Percentiles rank a stretch among this genome's conserved stretches.
phyloP scores from a whole-genome alignment of 2,329 filamentous ascomycete species.

The Atkinsonella texensis region DNA sequence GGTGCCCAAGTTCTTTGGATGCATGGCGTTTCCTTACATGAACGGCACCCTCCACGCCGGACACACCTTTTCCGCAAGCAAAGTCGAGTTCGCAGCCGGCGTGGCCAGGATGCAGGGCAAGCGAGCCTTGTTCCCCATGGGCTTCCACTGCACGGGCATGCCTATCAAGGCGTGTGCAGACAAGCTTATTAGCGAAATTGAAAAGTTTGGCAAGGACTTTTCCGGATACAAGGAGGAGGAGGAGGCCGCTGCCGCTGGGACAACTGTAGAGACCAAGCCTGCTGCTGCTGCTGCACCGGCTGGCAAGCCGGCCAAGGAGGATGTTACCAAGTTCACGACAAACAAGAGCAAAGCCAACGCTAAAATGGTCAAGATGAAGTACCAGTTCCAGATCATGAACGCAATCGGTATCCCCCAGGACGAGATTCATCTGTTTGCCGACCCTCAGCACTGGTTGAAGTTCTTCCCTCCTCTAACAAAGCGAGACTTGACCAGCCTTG shows the following conservation, averaged over 20 bases:
- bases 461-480: conserved; percentile 58
- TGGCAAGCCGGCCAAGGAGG: conserved; percentile 59
- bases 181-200: conserved; percentile 82
- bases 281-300: conserved; percentile 23
- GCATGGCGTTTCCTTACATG: conserved; percentile 51
- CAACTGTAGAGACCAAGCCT: conserved; percentile 31
- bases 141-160: conserved; percentile 90
- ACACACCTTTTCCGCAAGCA: conserved; percentile 83
- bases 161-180: conserved; percentile 96
- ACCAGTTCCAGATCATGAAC: conserved; percentile 92
- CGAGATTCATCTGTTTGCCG: conserved; percentile 88
- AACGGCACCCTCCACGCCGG: conserved; percentile 84
- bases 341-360: conserved; percentile 88
- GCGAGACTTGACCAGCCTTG: conserved; percentile 70
- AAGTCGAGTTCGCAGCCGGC: conserved; percentile 84
- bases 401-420: conserved; percentile 76
- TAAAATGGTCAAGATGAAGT: conserved; percentile 88
- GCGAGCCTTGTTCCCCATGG: conserved; percentile 75
- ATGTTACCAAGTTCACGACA: conserved; percentile 80
- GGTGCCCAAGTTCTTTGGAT: conserved; percentile 81
- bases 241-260: conserved; percentile 22
- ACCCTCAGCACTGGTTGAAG: conserved; percentile 83
- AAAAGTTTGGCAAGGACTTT: conserved; percentile 79
- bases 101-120: conserved; percentile 87
- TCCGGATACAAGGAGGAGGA: conserved; percentile 59